These are phyloP conservation scores for Hyphopichia buzzinii DNA, from an alignment of 1,139 yeast species.

Conservation along the genomic window DNA sequence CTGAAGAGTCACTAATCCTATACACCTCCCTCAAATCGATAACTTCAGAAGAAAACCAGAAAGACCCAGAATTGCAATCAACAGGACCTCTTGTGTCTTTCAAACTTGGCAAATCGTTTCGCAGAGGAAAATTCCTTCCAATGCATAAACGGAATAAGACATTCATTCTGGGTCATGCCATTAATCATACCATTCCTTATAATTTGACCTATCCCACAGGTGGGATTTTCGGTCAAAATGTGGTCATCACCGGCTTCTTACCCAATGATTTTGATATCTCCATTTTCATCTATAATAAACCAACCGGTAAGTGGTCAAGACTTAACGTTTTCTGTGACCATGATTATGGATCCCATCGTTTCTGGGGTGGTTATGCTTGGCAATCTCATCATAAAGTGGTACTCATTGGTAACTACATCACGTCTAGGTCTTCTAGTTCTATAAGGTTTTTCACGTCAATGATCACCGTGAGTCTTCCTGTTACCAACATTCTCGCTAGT, in stretches of 20 bases:
- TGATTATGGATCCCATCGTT: constrained; percentile 54
- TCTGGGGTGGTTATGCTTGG: constrained; percentile 73
- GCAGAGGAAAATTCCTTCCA: constrained; percentile 31
- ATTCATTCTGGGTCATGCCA: background rate
- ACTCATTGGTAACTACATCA: constrained; percentile 50
- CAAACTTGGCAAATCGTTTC: constrained; percentile 33
- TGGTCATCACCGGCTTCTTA: constrained; percentile 59
- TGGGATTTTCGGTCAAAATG: constrained; percentile 62
- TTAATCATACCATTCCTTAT: constrained; percentile 28
- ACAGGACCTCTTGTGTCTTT: constrained; percentile 41
- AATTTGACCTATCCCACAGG: constrained; percentile 56
- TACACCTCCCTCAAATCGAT: constrained; percentile 30
- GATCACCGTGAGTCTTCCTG: constrained; percentile 62
- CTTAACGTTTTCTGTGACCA: constrained; percentile 57
- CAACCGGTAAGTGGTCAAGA: constrained; percentile 65
- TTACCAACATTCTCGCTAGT: constrained; percentile 56
- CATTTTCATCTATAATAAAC: constrained; percentile 56
- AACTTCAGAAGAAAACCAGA: constrained; percentile 11
- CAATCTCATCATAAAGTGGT: constrained; percentile 69
- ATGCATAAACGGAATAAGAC: constrained; percentile 15
- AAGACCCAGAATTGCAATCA: no score
- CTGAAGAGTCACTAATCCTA: constrained; percentile 36
- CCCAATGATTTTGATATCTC: constrained; percentile 55
- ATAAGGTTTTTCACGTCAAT: constrained; percentile 58
- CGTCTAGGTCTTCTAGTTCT: constrained; percentile 50